Evolutionary conservation across 148 eudicot genomes (phyloP), one percentile per base, ranked within the genome.

Genomic region (Diospyros kaki): DNA sequence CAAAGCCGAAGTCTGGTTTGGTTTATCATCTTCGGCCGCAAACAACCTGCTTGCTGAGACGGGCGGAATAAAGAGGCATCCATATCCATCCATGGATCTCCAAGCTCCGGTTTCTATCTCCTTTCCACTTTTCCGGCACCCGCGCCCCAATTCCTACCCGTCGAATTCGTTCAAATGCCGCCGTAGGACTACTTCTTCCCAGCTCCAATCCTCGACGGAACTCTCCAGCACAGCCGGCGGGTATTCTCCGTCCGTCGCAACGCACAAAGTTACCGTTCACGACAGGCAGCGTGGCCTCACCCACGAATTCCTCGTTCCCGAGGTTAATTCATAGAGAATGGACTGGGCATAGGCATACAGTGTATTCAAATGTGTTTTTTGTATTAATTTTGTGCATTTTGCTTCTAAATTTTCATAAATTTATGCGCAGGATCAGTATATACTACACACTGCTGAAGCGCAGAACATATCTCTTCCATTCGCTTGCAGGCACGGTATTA

Each of bases 401-500:
- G 58, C 42, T 64, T 64, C 48, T 28, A 3, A 11, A 43, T 68
- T 63, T 63, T 68, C 50, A 46, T 51, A 14, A 42, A 38, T 72
- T 53, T 3, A 69, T 14, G 18, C 81, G 77, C 86, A 92, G 97
- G 97, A 95, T 76, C 92, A 92, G 75, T 95, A 95, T 75, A 92
- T 95, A 80, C 83, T 95, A 73, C 96, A 95, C 68, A 92, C 98
- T 7, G 98, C 96, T 60, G 97, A 95, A 69, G 84, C 84, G 81
- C 98, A 92, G 85, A 66, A 91, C 45, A 92, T 95, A 40, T 80
- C 73, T 9, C 90, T 95, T 43, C 98, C 98, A 51, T 94, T 94
- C 76, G 93, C 98, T 81, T 94, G 98, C 87, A 92, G 98, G 86
- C 97, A 92, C 78, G 97, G 98, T 94, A 90, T 79, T 85, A 78